Percentiles rank a stretch among this genome's conserved stretches.
phyloP scores from a whole-genome alignment of 192 early-diverging fungal genomes.

The Gaertneriomyces semiglobifer region DNA sequence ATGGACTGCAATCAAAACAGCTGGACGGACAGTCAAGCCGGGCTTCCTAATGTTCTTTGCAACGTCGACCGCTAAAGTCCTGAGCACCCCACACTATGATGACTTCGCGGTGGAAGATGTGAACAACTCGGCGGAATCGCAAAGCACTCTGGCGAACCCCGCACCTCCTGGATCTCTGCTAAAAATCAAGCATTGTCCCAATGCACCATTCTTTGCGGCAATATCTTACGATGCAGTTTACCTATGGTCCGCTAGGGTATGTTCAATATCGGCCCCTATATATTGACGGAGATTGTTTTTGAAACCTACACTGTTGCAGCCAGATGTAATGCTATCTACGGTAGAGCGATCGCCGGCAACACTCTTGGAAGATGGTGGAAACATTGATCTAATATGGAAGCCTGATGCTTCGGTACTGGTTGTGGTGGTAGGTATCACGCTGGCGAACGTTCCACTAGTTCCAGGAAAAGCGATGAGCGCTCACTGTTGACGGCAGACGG shows the following conservation, averaged over 20 bases:
- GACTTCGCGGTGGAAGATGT: no score
- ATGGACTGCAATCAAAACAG: no score
- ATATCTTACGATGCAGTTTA: slow-evolving; percentile 59
- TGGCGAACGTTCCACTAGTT: background rate
- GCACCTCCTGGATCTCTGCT: no score
- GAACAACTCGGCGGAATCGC: no score
- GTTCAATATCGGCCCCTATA: background rate
- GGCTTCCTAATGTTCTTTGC: slow-evolving; percentile 2
- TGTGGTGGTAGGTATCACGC: slow-evolving; percentile 53
- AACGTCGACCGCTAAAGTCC: slow-evolving; percentile 2
- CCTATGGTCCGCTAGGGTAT: slow-evolving; percentile 66
- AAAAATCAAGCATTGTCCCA: slow-evolving; percentile 15
- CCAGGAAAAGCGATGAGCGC: no score
- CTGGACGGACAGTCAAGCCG: no score
- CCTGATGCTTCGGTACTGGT: slow-evolving; percentile 63
- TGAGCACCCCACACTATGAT: background rate
- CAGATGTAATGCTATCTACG: slow-evolving; percentile 60
- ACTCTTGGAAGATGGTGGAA: slow-evolving; percentile 70
- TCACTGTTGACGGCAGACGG: slow-evolving; percentile 36
- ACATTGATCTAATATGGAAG: slow-evolving; percentile 69
- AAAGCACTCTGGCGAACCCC: no score
- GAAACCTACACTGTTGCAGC: slow-evolving; percentile 42
- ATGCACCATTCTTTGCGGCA: slow-evolving; percentile 46
- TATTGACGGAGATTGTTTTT: background rate
- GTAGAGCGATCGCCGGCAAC: slow-evolving; percentile 61